Evolutionary conservation across 257 asterid species (phyloP).

Genomic region (Petunia axillaris): DNA sequence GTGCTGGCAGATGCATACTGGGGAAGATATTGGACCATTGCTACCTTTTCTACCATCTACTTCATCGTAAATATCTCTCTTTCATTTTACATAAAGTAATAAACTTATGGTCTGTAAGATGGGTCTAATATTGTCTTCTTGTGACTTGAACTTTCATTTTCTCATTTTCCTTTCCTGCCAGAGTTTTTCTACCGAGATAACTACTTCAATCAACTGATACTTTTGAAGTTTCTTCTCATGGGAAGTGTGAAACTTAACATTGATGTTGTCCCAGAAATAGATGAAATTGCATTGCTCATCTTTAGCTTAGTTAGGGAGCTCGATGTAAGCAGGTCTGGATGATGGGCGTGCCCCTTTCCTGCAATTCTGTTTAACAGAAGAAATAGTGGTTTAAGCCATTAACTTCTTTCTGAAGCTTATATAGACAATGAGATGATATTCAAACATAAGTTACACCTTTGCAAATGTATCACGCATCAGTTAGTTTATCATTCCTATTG

Average conservation of each 20-base stretch:
- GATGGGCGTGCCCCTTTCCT: not conserved
- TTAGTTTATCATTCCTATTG: slow-evolving; percentile 2
- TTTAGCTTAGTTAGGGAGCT: slow-evolving; percentile 15
- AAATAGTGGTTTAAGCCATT: slow-evolving; percentile 12
- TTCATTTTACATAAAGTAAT: slow-evolving; percentile 16
- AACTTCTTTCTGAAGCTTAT: not conserved
- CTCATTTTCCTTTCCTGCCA: too few species aligned
- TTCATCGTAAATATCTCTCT: slow-evolving; percentile 59
- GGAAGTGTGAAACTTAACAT: not conserved
- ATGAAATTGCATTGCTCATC: not conserved
- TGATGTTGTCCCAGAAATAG: not conserved
- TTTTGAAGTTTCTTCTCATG: not conserved
- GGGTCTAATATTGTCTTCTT: not conserved
- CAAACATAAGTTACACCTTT: not conserved
- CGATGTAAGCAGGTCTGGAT: not conserved
- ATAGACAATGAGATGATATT: slow-evolving; percentile 1
- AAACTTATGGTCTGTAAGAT: not conserved
- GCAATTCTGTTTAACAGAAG: slow-evolving; percentile 15
- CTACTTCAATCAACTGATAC: not conserved
- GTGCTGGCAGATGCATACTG: slow-evolving; percentile 94
- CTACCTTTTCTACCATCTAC: slow-evolving; percentile 88
- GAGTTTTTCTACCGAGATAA: not conserved
- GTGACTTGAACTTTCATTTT: not conserved
- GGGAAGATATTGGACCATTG: slow-evolving; percentile 99
- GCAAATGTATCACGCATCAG: not conserved